Evolutionary conservation across 805 yeast species (phyloP), one percentile per base, ranked within the genome.

Genomic region (Candida patagonica): DNA sequence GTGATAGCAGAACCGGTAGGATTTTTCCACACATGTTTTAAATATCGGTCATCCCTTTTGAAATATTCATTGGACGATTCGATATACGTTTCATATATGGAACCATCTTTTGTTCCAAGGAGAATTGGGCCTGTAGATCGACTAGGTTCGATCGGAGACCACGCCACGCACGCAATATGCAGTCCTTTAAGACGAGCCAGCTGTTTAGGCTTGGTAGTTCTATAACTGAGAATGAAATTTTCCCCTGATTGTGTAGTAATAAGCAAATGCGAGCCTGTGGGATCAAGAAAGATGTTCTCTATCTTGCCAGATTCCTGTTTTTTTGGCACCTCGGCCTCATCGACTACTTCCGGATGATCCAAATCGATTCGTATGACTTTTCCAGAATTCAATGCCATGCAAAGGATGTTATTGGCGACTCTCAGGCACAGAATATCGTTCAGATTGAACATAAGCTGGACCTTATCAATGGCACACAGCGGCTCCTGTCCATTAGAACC

Each of bases 321-420:
- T 35, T 50, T 47, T 34, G 63, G 59, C 16, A 57, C 31, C 40
- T 56, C 61, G 15, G 62, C 49, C 29, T 63, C 59, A 30, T 66
- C 68, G 4, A 82, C 78, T 6, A 65, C 65, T 26, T 79, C 74
- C 1, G 92, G 92, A 37, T 67, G 67, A 37, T 74, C 77, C 46
- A 82, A 60, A 49, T 80, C 76, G 24, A 83, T 80, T n/a, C 80
- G 59, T 47, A 73, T 73, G n/a, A 82, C 58, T 12, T 66, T 52
- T 1, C 80, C 79, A 6, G 68, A 59, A 36, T 62, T 62, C 41
- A 76, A 62, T 0, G 78, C 74, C 35, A 81, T 60, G 41, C 72
- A 68, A 29, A 82, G 67, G 5, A 71, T 59, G 49, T 81, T 80
- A 43, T 67, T 65, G 17, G 68, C 60, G 5, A 78, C 85, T 13